Base-by-base conservation (phyloP, 768 basidiomycete genomes). In the Scleroderma bovista region DNA sequence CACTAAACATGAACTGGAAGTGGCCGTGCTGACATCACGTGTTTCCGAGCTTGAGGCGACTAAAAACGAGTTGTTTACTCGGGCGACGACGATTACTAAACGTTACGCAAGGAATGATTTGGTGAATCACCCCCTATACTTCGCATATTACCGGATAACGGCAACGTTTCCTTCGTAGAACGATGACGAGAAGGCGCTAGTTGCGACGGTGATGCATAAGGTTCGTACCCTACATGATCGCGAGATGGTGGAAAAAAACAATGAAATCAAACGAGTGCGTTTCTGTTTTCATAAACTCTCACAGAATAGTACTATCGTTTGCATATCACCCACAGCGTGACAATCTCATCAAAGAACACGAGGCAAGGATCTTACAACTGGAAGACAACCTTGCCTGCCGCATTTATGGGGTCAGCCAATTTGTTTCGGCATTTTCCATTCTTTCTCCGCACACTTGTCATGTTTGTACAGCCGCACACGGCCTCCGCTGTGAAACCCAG, bases 261-360 rank as follows among this genome's bases (percentile, higher is more conserved):
- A 83, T 54, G 80, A 83, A 48, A 70, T 84, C 24, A 75, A 74
- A 51, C 69, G 75, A 53, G 81, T 81, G 52, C 38, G 70, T 63
- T 44, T 36, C 50, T 34, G 20, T 32, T 31, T 40, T 26, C 12
- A 36, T 45, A 15, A 13, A 42, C 31, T 40, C 54, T 46, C 38
- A 47, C 47, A 47, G 26, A 51, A 42, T 55, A 12, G 12, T 29
- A 17, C 36, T 46, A 36, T 47, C 10, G 33, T 42, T 43, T 33
- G 17, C 22, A 11, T 46, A 34, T 50, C 42, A 49, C 6, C 40
- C 48, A 4, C 52, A 82, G 80, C 73, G 77, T 50, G 78, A 81
- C 43, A 75, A 71, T 47, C 57, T 70, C 49, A 73, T 76, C 32
- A 67, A 65, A 47, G 65, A 71, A 46, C 65, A 77, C 19, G 72